Conservation (phyloP, 148 eudicot genomes). For the Simmondsia chinensis region DNA sequence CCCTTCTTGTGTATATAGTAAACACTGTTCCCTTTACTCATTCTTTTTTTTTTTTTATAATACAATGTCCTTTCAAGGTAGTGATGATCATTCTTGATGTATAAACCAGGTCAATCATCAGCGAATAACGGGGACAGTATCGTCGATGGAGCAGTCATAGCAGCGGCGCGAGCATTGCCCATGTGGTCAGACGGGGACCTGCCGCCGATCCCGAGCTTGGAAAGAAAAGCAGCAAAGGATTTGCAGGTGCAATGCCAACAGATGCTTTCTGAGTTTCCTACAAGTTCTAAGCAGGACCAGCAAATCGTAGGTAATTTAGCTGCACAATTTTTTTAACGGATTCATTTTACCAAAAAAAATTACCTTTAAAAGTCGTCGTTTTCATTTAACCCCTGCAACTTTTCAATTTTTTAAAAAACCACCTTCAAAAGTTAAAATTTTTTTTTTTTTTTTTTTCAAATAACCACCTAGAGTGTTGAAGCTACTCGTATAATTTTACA, state of each 20-base stretch:
- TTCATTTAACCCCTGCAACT: too few relatives aligned
- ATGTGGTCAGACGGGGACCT: conserved; percentile 85
- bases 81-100: too few relatives aligned
- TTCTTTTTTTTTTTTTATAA: too few relatives aligned
- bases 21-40: too few relatives aligned
- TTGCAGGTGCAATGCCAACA: conserved; percentile 80
- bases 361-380: neutral
- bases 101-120: conserved; percentile 44
- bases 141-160: conserved; percentile 95
- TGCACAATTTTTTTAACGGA: neutral
- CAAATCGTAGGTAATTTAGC: conserved; percentile 55
- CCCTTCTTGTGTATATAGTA: too few relatives aligned
- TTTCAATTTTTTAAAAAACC: too few relatives aligned
- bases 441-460: too few relatives aligned
- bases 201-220: conserved; percentile 77
- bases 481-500: too few relatives aligned
- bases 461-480: too few relatives aligned
- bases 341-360: neutral
- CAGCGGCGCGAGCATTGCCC: conserved; percentile 90
- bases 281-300: conserved; percentile 74
- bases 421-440: too few relatives aligned
- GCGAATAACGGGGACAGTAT: conserved; percentile 41
- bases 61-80: too few relatives aligned
- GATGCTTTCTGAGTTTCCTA: conserved; percentile 57
- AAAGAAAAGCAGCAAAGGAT: conserved; percentile 85